Evolutionary conservation across 1,284 basidiomycete genomes (phyloP).

Genomic region (Mycena sp.): DNA sequence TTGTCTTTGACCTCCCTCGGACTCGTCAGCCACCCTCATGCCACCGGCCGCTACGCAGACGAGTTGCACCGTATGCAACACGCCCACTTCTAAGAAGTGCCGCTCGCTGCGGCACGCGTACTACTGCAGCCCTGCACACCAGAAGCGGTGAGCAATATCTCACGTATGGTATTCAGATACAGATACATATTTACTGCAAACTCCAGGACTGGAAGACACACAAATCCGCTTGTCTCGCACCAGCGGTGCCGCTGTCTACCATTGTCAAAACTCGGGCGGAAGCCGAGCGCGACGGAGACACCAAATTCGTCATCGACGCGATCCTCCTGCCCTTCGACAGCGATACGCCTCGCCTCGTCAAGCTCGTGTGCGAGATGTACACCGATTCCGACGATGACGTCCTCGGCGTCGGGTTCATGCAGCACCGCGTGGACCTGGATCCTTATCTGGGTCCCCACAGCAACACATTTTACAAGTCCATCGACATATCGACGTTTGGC

Average conservation of each 20-base stretch:
- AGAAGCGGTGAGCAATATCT: neutral
- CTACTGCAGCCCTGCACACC: neutral
- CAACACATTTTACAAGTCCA: neutral
- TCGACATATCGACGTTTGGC: neutral
- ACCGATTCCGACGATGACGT: neutral
- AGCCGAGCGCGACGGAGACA: conserved; percentile 4
- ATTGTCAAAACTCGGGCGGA: neutral
- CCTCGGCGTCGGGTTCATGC: neutral
- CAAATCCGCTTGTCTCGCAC: neutral
- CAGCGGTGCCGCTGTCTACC: neutral
- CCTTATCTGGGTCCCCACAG: neutral
- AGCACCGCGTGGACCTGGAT: neutral
- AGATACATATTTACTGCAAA: neutral
- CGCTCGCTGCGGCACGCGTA: neutral
- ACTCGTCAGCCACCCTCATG: neutral
- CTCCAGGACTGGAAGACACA: neutral
- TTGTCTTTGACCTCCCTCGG: neutral
- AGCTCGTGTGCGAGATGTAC: neutral
- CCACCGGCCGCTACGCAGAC: neutral
- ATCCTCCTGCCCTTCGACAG: conserved; percentile 2
- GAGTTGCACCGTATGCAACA: neutral
- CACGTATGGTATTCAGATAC: neutral
- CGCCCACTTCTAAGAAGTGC: neutral
- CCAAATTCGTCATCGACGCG: conserved; percentile 5
- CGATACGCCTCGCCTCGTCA: neutral